phyloP scores from a whole-genome alignment of 768 basidiomycete genomes.

The Mycena latifolia region DNA sequence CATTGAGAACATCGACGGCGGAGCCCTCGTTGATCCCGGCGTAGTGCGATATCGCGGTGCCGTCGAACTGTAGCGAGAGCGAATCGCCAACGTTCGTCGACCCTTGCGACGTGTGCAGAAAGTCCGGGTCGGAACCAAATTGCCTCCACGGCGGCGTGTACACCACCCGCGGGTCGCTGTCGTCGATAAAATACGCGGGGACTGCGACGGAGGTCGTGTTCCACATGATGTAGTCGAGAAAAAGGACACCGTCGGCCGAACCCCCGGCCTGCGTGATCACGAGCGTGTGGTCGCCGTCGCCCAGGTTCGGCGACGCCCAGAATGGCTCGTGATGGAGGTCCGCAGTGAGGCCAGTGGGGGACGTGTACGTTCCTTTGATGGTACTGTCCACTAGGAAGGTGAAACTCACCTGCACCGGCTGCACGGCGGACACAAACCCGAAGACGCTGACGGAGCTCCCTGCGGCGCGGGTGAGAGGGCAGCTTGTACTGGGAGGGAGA shows the following conservation, averaged over 20 bases:
- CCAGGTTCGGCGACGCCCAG: conserved; percentile 2
- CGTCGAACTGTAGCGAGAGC: too few relatives aligned
- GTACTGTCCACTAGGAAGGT: neutral
- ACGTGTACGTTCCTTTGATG: neutral
- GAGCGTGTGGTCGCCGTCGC: conserved; percentile 12
- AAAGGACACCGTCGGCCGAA: neutral
- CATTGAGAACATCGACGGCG: too few relatives aligned
- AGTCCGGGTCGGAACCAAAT: neutral
- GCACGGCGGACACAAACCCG: too few relatives aligned
- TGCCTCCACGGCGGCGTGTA: neutral
- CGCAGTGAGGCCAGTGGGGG: neutral
- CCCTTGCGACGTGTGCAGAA: too few relatives aligned
- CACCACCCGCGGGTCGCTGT: conserved; percentile 6
- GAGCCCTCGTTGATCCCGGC: too few relatives aligned
- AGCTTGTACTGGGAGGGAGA: too few relatives aligned
- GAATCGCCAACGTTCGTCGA: too few relatives aligned
- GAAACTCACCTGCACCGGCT: too few relatives aligned
- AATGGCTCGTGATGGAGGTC: neutral
- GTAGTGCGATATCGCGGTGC: too few relatives aligned
- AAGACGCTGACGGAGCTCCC: conserved; percentile 15
- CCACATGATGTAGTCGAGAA: conserved; percentile 16
- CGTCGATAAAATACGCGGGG: conserved; percentile 17
- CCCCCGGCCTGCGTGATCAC: conserved; percentile 9
- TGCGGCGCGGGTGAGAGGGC: neutral
- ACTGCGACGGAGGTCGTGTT: neutral